Evolutionary conservation across 495 filamentous ascomycete species (phyloP).

Genomic region (Pyrenopolyporus hunteri): DNA sequence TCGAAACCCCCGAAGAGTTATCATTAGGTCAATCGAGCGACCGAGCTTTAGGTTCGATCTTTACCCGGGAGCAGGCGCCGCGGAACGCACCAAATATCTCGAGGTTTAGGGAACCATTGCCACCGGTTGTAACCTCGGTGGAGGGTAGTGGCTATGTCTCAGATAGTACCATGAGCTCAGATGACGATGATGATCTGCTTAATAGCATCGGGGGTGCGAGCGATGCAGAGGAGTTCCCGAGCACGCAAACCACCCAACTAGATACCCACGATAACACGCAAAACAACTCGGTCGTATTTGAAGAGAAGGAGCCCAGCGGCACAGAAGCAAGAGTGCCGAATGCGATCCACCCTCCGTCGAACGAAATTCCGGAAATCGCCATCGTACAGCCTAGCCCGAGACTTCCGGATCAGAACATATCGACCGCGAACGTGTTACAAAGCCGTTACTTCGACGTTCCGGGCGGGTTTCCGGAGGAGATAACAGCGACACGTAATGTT

Average conservation of each 20-base stretch:
- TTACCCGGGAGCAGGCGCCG: slow-evolving; percentile 58
- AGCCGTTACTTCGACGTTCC: slow-evolving; percentile 47
- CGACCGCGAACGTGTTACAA: slow-evolving; percentile 10
- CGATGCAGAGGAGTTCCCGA: slow-evolving; percentile 36
- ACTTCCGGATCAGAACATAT: slow-evolving; percentile 7
- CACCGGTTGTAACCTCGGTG: slow-evolving; percentile 69
- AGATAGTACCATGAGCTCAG: slow-evolving; percentile 46
- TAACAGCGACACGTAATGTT: slow-evolving; percentile 31
- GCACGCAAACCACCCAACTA: slow-evolving; percentile 25
- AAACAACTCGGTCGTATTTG: slow-evolving; percentile 8
- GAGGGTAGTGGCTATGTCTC: slow-evolving; percentile 64
- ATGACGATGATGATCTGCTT: slow-evolving; percentile 36
- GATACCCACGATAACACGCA: slow-evolving; percentile 15
- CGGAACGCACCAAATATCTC: slow-evolving; percentile 55
- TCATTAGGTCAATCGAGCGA: slow-evolving; percentile 63
- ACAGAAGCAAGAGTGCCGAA: not conserved
- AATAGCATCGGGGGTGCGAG: slow-evolving; percentile 19
- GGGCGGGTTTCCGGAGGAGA: slow-evolving; percentile 52
- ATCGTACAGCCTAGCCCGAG: slow-evolving; percentile 47
- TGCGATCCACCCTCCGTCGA: not conserved
- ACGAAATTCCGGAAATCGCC: slow-evolving; percentile 43
- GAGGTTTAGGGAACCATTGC: slow-evolving; percentile 62
- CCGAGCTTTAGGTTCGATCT: slow-evolving; percentile 63
- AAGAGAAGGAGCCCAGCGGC: not conserved
- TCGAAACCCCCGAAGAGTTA: slow-evolving; percentile 36